phyloP scores from a whole-genome alignment of 768 basidiomycete genomes.

The Boletus eberwhitei region DNA sequence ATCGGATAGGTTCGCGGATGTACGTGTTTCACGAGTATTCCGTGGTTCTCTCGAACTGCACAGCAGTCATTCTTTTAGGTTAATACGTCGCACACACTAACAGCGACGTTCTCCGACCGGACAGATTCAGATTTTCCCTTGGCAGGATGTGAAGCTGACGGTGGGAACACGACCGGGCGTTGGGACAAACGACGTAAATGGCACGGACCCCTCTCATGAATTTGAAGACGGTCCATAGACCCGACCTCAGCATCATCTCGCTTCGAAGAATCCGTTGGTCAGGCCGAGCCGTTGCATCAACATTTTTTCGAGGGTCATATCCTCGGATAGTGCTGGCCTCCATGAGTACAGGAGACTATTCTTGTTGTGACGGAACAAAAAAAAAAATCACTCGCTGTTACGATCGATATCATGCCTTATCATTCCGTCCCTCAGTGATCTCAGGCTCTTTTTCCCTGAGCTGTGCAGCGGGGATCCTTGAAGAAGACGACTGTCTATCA shows the following conservation, averaged over 20 bases:
- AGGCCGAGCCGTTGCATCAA: too few species aligned
- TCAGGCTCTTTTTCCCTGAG: background rate
- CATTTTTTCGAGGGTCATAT: background rate
- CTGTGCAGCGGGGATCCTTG: background rate
- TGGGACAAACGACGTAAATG: background rate
- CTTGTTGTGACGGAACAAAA: background rate
- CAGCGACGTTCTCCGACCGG: background rate
- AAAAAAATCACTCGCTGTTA: too few species aligned
- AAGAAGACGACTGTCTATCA: background rate
- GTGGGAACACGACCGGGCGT: background rate
- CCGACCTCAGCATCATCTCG: too few species aligned
- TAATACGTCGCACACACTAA: background rate
- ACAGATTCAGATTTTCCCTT: background rate
- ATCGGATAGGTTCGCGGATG: background rate
- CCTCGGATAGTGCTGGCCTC: conserved; percentile 1
- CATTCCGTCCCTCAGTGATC: conserved; percentile 1
- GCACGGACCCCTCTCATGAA: background rate
- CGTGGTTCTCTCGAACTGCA: background rate
- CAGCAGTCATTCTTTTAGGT: background rate
- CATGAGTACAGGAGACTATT: background rate
- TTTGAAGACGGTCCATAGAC: background rate
- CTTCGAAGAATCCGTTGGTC: too few species aligned
- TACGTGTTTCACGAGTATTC: background rate
- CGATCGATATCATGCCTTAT: background rate
- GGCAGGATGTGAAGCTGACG: background rate